phyloP scores from a whole-genome alignment of 2,329 filamentous ascomycete species.

The Phialophora tarda region DNA sequence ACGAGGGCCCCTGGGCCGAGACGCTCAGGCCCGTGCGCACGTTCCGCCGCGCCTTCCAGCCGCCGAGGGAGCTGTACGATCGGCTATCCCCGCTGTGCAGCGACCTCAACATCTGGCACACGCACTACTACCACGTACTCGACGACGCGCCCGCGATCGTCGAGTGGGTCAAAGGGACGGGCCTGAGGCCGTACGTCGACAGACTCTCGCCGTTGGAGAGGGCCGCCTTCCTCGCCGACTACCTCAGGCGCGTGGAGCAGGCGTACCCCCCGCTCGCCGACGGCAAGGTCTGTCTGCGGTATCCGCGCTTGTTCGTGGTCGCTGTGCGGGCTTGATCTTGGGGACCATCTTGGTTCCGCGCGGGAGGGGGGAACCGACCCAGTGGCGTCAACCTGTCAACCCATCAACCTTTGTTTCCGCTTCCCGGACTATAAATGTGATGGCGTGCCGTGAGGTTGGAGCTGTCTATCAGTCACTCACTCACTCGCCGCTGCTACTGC shows the following conservation, averaged over 20 bases:
- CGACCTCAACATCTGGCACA: constrained; percentile 60
- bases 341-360: neutral
- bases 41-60: constrained; percentile 57
- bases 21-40: constrained; percentile 43
- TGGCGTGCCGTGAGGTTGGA: no score
- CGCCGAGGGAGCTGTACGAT: constrained; percentile 56
- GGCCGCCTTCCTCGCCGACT: constrained; percentile 54
- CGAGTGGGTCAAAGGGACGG: constrained; percentile 66
- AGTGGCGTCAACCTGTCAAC: no score
- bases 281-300: constrained; percentile 61
- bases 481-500: neutral
- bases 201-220: constrained; percentile 51
- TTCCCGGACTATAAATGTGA: no score
- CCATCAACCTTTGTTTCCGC: no score
- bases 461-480: neutral
- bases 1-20: constrained; percentile 48
- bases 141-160: constrained; percentile 58
- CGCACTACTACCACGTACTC: constrained; percentile 60
- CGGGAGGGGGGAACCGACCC: no score
- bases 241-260: constrained; percentile 52
- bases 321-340: constrained; percentile 40
- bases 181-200: constrained; percentile 61
- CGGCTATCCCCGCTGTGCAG: constrained; percentile 52
- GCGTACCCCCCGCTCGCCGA: constrained; percentile 55
- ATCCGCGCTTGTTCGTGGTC: constrained; percentile 63